phyloP scores from a whole-genome alignment of 1,284 basidiomycete species.

The Cutaneotrichosporon sp. region DNA sequence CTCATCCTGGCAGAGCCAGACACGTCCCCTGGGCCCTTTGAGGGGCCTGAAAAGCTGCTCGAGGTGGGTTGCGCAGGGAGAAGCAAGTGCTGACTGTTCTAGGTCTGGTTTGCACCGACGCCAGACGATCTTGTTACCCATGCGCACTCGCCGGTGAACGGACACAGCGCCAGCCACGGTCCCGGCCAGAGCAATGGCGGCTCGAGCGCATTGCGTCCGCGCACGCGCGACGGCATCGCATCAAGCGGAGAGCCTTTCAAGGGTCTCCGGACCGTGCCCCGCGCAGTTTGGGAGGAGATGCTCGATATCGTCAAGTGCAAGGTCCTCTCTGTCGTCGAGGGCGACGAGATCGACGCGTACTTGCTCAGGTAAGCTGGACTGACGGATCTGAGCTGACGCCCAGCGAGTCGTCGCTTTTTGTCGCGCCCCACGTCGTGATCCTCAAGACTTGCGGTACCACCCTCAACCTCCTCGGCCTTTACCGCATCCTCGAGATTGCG shows the following conservation, averaged over 20 bases:
- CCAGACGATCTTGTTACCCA: conserved; percentile 54
- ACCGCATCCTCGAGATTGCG: conserved; percentile 87
- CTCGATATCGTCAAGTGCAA: conserved; percentile 96
- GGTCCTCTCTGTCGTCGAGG: conserved; percentile 82
- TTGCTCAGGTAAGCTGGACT: conserved; percentile 71
- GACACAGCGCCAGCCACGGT: neutral
- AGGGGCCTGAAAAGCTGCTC: conserved; percentile 84
- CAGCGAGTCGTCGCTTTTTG: conserved; percentile 96
- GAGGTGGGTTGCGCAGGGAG: neutral
- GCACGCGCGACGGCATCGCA: conserved; percentile 9
- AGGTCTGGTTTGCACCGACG: conserved; percentile 93
- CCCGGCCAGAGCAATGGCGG: neutral
- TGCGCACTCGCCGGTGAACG: neutral
- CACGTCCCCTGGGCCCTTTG: conserved; percentile 44
- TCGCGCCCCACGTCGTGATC: conserved; percentile 92
- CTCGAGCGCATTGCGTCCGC: neutral
- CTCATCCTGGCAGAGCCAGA: conserved; percentile 22
- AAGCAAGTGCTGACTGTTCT: conserved; percentile 37
- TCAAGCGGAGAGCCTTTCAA: conserved; percentile 13
- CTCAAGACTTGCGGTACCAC: conserved; percentile 99
- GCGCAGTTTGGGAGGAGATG: conserved; percentile 90
- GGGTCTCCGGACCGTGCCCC: conserved; percentile 58
- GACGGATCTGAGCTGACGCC: conserved; percentile 1
- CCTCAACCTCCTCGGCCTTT: conserved; percentile 88
- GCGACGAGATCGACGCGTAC: conserved; percentile 88